Conservation (phyloP, 2,329 filamentous ascomycete genomes). For the Aspergillus brasiliensis region DNA sequence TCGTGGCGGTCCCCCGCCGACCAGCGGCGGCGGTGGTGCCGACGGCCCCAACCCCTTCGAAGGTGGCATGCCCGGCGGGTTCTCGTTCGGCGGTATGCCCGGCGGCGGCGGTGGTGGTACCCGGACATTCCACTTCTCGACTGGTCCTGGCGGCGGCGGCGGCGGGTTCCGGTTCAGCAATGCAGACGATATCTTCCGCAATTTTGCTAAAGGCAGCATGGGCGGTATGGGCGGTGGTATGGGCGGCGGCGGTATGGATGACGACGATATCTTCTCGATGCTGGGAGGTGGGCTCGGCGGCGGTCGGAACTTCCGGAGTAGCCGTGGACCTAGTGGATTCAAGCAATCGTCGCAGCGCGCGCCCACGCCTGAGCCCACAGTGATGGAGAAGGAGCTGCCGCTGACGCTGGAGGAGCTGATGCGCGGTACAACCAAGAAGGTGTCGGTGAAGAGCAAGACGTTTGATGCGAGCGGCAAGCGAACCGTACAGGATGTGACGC, state of each 20-base stretch:
- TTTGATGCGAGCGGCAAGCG: slow-evolving; percentile 84
- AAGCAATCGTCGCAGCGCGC: slow-evolving; percentile 35
- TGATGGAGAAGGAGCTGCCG: slow-evolving; percentile 80
- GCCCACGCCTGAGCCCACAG: slow-evolving; percentile 79
- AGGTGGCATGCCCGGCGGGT: slow-evolving; percentile 57
- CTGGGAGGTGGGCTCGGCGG: slow-evolving; percentile 45
- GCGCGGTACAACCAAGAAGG: slow-evolving; percentile 87
- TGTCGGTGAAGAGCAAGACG: slow-evolving; percentile 97
- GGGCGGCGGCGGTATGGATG: slow-evolving; percentile 49
- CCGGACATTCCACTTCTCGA: slow-evolving; percentile 51
- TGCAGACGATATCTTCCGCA: slow-evolving; percentile 79
- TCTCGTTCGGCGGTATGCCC: slow-evolving; percentile 54
- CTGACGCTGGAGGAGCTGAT: slow-evolving; percentile 87
- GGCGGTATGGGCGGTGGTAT: slow-evolving; percentile 54
- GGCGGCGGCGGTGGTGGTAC: slow-evolving; percentile 48
- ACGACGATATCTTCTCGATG: slow-evolving; percentile 59
- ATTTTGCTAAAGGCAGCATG: slow-evolving; percentile 69
- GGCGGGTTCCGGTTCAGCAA: slow-evolving; percentile 82
- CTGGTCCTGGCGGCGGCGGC: slow-evolving; percentile 55
- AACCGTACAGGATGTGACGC: slow-evolving; percentile 80
- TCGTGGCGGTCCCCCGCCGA: slow-evolving; percentile 70
- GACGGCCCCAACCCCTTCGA: slow-evolving; percentile 62
- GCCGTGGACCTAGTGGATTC: slow-evolving; percentile 32
- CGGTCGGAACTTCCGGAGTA: slow-evolving; percentile 45
- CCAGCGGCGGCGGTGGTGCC: slow-evolving; percentile 60